phyloP scores from a whole-genome alignment of 495 filamentous ascomycete species.

The Neurospora sp. region DNA sequence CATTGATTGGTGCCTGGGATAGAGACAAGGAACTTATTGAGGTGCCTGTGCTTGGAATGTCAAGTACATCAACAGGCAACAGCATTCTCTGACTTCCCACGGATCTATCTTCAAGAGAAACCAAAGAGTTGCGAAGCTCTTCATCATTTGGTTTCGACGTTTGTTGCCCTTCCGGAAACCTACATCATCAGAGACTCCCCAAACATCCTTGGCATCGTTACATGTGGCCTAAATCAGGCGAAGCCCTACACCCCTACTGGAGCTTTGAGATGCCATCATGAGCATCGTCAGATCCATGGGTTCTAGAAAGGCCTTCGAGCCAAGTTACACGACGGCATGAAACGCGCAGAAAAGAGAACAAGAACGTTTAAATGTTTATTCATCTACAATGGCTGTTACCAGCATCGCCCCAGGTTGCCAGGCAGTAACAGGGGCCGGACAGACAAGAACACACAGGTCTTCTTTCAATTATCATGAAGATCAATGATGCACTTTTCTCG shows the following conservation, averaged over 20 bases:
- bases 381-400: background rate
- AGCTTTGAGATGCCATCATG: background rate
- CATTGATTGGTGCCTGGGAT: background rate
- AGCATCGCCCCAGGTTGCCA: background rate
- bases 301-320: background rate
- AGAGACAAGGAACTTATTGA: background rate
- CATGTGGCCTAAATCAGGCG: background rate
- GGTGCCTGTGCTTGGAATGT: background rate
- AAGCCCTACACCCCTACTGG: background rate
- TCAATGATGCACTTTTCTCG: background rate
- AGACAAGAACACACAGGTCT: background rate
- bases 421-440: background rate
- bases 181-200: background rate
- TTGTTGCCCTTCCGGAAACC: background rate
- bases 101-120: background rate
- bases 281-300: background rate
- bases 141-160: background rate
- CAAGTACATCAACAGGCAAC: background rate
- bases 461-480: background rate
- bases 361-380: background rate
- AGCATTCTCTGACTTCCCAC: background rate
- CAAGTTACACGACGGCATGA: background rate
- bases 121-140: background rate
- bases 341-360: background rate
- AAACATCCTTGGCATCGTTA: background rate